Base-by-base conservation (phyloP, 2,329 filamentous ascomycete genomes). In the Apiospora phragmitis region DNA sequence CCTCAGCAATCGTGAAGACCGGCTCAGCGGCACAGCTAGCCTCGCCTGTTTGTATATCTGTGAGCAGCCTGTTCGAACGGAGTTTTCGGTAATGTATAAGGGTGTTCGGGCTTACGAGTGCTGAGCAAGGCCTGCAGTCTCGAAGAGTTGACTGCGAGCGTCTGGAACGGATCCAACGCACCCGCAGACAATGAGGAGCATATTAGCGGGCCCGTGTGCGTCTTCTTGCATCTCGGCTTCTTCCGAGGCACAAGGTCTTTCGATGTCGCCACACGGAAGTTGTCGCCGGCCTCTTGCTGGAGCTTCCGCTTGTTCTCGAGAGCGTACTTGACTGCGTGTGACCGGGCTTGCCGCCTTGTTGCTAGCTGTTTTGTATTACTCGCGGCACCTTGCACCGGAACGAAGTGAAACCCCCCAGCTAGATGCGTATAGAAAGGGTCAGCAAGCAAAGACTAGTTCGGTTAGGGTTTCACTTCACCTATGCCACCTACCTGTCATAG, bases 1-100 rank as follows among this genome's bases (percentile, higher is more conserved):
- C 77, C 8, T 83, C 78, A 0, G 74, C 71, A 35, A 83, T 70
- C 24, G 78, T 84, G 11, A 84, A 82, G 0, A 82, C 76, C 14
- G 82, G 81, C 55, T 83, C 79, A 0, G 76, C 55, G n/a, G 76
- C 75, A 59, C 76, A 72, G 1, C 71, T 70, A 14, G 6, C 74
- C 43, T 77, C 76, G 16, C 75, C 77, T 80, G 8, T 12, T 24
- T 18, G n/a, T 42, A 3, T 9, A 18, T 35, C 3, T 32, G 35
- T 21, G 24, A 49, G 45, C 1, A 4, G 1, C 21, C 45, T 24
- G 9, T 18, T 49, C 9, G n/a, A 49, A 4, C 16, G 18, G 14
- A 7, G 16, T 45, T 24, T 24, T 24, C 4, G 8, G 45, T 24
- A 11, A 5, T 18, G 1, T 14, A 24, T 45, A 12, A 35, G 43